Evolutionary conservation across 352 stramenopile genomes (phyloP).

Genomic region (Elongisporangium anandrum): DNA sequence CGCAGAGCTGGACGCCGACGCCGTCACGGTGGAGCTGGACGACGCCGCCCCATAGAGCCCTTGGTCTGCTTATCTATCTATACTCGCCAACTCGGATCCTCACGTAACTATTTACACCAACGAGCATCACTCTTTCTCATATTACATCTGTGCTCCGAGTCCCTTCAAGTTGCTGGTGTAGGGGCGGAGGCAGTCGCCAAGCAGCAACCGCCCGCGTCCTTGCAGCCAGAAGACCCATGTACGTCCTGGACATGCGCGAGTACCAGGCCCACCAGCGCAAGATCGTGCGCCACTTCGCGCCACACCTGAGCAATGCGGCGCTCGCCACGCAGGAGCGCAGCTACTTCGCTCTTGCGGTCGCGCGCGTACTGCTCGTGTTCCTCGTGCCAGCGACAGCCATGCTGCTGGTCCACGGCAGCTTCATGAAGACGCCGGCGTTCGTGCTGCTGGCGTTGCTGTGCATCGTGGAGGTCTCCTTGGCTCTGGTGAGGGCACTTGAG

Average conservation of each 20-base stretch:
- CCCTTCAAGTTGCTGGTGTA: neutral
- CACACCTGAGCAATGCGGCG: constrained; percentile 49
- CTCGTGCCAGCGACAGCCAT: constrained; percentile 42
- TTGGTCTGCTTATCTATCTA: neutral
- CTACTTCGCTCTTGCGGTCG: constrained; percentile 51
- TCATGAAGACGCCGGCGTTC: constrained; percentile 59
- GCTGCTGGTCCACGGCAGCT: constrained; percentile 45
- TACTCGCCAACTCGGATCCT: neutral
- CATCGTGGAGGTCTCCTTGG: constrained; percentile 40
- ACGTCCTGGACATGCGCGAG: neutral
- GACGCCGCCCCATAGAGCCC: constrained; percentile 1
- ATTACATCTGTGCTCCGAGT: neutral
- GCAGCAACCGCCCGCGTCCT: neutral
- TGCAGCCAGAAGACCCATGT: neutral
- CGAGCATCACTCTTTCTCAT: neutral
- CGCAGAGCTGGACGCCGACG: constrained; percentile 16
- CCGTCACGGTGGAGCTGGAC: constrained; percentile 22
- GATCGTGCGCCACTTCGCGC: constrained; percentile 69
- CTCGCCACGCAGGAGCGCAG: constrained; percentile 46
- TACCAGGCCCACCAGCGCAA: constrained; percentile 60
- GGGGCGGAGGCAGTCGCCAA: neutral
- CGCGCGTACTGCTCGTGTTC: constrained; percentile 48
- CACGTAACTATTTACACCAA: neutral
- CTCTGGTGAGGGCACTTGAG: constrained; percentile 27
- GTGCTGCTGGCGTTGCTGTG: constrained; percentile 49